Evolutionary conservation across 495 filamentous ascomycete species (phyloP).

Genomic region (Aspergillus nanangensis): DNA sequence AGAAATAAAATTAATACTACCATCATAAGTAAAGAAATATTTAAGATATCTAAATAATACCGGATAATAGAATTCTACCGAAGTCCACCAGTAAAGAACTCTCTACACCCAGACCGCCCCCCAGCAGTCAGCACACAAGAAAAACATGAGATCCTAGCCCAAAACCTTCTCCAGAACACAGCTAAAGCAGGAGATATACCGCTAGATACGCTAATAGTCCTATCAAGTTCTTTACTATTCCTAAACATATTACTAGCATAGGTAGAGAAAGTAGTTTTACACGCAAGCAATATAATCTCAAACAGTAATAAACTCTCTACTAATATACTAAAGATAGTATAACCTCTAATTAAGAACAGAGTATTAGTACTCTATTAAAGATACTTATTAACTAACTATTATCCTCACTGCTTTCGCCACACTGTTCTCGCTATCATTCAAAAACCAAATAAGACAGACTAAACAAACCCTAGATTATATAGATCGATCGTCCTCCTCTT

Average conservation of each 20-base stretch:
- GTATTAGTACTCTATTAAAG: not conserved
- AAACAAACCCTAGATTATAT: conserved; percentile 9
- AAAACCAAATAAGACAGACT: no score
- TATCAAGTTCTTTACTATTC: not conserved
- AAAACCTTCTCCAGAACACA: conserved; percentile 1
- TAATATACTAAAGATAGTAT: not conserved
- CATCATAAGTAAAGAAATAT: not conserved
- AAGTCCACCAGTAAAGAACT: not conserved
- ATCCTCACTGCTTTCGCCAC: not conserved
- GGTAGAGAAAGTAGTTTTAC: not conserved
- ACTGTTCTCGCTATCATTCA: not conserved
- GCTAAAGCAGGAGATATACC: not conserved
- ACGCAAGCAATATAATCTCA: not conserved
- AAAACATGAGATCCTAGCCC: no score
- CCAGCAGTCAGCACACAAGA: not conserved
- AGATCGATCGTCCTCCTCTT: conserved; percentile 9
- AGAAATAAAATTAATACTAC: not conserved
- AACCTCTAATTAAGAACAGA: not conserved
- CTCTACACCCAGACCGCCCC: not conserved
- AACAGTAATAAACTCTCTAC: not conserved
- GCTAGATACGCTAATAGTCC: not conserved
- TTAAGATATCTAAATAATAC: not conserved
- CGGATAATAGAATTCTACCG: not conserved
- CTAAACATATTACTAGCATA: not conserved
- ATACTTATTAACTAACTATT: not conserved